Base-by-base conservation (phyloP, 148 eudicot species). In the Diospyros lotus region DNA sequence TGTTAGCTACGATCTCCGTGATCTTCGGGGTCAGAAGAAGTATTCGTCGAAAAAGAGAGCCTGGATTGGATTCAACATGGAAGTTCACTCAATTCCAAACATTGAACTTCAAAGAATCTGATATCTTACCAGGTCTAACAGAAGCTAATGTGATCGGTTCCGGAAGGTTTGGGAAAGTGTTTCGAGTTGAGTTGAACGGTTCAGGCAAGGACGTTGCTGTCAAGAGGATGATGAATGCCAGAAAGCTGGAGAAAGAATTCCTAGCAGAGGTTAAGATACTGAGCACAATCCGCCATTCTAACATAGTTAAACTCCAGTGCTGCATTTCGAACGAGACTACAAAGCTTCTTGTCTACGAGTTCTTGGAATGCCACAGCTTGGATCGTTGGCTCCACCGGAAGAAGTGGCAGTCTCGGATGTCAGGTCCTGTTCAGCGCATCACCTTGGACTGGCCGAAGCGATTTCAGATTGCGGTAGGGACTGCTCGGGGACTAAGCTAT, bases 401-500 rank as follows among this genome's bases (percentile, higher is more conserved):
- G 60, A 78, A 75, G 61, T 58, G 5, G n/a, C 63, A 13, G 1
- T 5, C 41, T 6, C 1, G 60, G 46, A 6, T 1, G 38, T 65
- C 48, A 9, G 51, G 58, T 74, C 54, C 51, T 4, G 78, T 41
- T 14, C 69, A 64, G 11, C 39, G 17, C 3, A 11, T 71, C 1
- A 73, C 59, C 17, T 42, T 82, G 64, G 82, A 79, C 44, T 82
- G 85, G 85, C 82, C 85, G 2, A 66, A 55, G n/a, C 66, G 85
- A 65, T 43, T 82, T 43, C 66, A 71, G 38, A 76, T 82, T 18
- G 85, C 85, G 6, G 54, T 76, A 12, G 85, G 85, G n/a, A 77
- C 80, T 39, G 85, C 85, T 0, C 82, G 71, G 59, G 85, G 85
- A 1, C 85, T 82, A 4, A 72, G 77, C 45, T 82, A 82, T 39